Evolutionary conservation across 768 basidiomycete species (phyloP).

Genomic region (Leccinum uliginosum): DNA sequence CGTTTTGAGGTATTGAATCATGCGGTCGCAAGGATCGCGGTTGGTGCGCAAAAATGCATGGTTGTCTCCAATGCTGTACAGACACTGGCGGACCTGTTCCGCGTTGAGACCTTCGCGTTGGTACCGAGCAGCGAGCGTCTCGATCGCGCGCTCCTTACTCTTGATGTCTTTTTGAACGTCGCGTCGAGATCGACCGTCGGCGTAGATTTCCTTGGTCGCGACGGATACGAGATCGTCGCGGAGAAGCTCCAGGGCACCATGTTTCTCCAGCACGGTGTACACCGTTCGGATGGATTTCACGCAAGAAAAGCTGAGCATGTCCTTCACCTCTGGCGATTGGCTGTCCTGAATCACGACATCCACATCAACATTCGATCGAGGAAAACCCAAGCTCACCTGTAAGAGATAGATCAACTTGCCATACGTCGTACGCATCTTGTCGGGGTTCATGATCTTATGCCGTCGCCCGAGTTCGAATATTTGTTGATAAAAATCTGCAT

Average conservation of each 20-base stretch:
- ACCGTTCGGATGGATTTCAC: constrained; percentile 77
- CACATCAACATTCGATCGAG: neutral
- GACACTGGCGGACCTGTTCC: constrained; percentile 69
- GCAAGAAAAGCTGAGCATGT: constrained; percentile 75
- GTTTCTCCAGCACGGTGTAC: constrained; percentile 58
- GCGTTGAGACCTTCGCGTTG: constrained; percentile 52
- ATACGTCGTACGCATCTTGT: constrained; percentile 87
- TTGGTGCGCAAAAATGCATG: constrained; percentile 84
- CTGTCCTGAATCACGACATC: constrained; percentile 57
- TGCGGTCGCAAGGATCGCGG: constrained; percentile 82
- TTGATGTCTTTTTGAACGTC: constrained; percentile 86
- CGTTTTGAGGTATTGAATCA: constrained; percentile 73
- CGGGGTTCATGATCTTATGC: constrained; percentile 91
- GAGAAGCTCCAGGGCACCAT: constrained; percentile 62
- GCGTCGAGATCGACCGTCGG: constrained; percentile 64
- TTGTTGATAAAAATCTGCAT: constrained; percentile 73
- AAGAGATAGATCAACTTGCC: constrained; percentile 82
- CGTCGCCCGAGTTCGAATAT: constrained; percentile 81
- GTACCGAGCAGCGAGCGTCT: constrained; percentile 63
- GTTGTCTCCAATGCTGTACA: constrained; percentile 88
- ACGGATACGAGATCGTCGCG: constrained; percentile 70
- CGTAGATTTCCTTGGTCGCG: constrained; percentile 80
- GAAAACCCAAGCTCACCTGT: constrained; percentile 45
- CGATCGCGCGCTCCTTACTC: constrained; percentile 80
- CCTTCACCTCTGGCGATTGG: constrained; percentile 76